Percentiles rank a stretch among this genome's conserved stretches.
These are phyloP conservation scores for Talaromyces verruculosus DNA, from an alignment of 2,329 filamentous ascomycete species.

Conservation along the genomic window DNA sequence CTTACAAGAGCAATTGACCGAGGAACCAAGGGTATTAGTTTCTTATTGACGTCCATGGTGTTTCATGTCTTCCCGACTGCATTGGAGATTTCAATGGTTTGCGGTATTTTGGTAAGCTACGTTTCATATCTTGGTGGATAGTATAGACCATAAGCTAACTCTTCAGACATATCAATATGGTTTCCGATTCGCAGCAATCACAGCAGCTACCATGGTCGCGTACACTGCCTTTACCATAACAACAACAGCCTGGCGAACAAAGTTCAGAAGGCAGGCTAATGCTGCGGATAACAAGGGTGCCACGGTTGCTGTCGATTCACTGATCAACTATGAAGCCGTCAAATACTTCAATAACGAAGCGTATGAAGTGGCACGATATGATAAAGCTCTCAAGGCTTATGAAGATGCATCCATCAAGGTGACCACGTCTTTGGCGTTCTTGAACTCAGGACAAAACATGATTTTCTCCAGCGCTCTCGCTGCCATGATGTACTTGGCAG, in stretches of 20 bases:
- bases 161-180: conserved; percentile 88
- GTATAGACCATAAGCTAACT: conserved; percentile 1
- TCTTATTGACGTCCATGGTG: conserved; percentile 94
- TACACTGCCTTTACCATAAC: conserved; percentile 97
- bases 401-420: conserved; percentile 96
- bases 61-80: conserved; percentile 95
- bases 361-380: conserved; percentile 88
- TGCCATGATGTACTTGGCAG: conserved; percentile 97
- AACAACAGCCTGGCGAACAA: conserved; percentile 95
- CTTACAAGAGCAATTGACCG: conserved; percentile 91
- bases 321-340: conserved; percentile 98
- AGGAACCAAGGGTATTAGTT: conserved; percentile 97
- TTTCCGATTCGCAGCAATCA: conserved; percentile 85
- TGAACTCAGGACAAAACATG: conserved; percentile 94
- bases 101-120: conserved; percentile 71
- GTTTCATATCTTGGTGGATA: neutral
- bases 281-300: conserved; percentile 94
- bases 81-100: conserved; percentile 91
- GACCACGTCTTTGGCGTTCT: conserved; percentile 83
- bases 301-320: conserved; percentile 90
- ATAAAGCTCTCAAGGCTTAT: conserved; percentile 80
- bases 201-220: conserved; percentile 82
- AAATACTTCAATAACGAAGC: conserved; percentile 99
- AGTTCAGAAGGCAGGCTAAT: conserved; percentile 92
- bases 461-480: conserved; percentile 95